Percentiles rank a stretch among this genome's conserved stretches.
These are phyloP conservation scores for Hyaloscypha finlandica DNA, from an alignment of 495 filamentous ascomycete species.

Conservation along the genomic window DNA sequence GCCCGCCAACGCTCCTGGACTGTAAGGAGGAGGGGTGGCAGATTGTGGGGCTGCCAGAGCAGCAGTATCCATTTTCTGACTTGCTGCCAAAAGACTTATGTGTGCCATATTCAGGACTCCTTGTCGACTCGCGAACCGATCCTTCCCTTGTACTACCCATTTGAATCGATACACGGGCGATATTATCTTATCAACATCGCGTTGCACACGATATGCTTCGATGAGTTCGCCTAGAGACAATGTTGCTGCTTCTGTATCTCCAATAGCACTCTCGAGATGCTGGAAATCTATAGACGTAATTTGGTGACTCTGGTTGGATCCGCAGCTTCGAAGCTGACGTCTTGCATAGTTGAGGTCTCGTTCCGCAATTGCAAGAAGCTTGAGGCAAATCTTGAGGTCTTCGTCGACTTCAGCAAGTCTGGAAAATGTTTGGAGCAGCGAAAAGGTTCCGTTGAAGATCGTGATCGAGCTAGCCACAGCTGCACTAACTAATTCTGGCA, in stretches of 20 bases:
- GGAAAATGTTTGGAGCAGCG: neutral
- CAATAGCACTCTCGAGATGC: neutral
- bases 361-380: neutral
- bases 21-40: too few relatives aligned
- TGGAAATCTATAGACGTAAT: neutral
- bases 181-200: neutral
- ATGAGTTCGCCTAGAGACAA: neutral
- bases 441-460: neutral
- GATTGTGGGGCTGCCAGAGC: neutral
- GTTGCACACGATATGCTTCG: neutral
- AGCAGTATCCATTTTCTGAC: neutral
- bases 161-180: neutral
- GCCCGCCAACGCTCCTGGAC: neutral
- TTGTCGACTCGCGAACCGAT: neutral
- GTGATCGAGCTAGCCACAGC: neutral
- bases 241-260: neutral
- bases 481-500: too few relatives aligned
- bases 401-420: neutral
- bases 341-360: neutral
- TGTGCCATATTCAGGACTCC: neutral
- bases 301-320: neutral
- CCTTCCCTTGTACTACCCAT: neutral
- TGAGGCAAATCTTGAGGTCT: conserved; percentile 2
- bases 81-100: neutral
- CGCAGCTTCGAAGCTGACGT: neutral